Evolutionary conservation across 1,139 yeast species (phyloP), one percentile per base, ranked within the genome.

Genomic region (Meyerozyma smithsonii): DNA sequence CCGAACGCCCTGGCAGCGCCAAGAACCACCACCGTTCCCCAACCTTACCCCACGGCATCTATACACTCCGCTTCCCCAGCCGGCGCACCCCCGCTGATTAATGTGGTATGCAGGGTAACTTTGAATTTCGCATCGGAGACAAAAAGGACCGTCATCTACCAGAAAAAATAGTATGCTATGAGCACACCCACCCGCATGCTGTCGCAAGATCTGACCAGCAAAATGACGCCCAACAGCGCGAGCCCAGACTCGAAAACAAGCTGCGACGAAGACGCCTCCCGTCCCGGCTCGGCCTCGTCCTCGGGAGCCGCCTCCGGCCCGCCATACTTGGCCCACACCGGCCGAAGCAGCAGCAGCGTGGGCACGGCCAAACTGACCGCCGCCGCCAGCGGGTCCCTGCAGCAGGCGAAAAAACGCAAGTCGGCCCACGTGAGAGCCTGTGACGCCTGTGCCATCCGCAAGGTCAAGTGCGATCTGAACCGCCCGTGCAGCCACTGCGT

Each of bases 381-480:
- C 14, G 20, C 34, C 14, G 15, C 11, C 5, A 26, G 12, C 7
- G 17, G 17, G 15, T 14, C 17, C 8, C 30, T 2, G 17, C 17
- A n/a, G 30, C 34, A 30, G 12, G 8, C 20, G 14, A 16, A 30
- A 14, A 30, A 30, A n/a, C 15, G 21, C 10, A 16, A 18, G 12
- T 10, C 20, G 2, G 8, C 21, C 7, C 34, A 49, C 39, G 39
- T 52, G 12, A 42, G 54, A 4, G 57, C 76, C 8, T 70, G 76
- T 46, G 76, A 70, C 46, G 74, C 71, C 6, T 70, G 76, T 52
- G 68, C 74, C 16, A 57, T 66, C 15, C 47, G 74, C 28, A 70
- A 70, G 48, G 69, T 69, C 26, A 62, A 62, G 42, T 70, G 76
- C 51, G 73, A 67, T 40, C 55, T 54, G 20, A 48, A 47, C 30